phyloP scores from a whole-genome alignment of 2,329 filamentous ascomycete genomes.

The Fusarium longipes region DNA sequence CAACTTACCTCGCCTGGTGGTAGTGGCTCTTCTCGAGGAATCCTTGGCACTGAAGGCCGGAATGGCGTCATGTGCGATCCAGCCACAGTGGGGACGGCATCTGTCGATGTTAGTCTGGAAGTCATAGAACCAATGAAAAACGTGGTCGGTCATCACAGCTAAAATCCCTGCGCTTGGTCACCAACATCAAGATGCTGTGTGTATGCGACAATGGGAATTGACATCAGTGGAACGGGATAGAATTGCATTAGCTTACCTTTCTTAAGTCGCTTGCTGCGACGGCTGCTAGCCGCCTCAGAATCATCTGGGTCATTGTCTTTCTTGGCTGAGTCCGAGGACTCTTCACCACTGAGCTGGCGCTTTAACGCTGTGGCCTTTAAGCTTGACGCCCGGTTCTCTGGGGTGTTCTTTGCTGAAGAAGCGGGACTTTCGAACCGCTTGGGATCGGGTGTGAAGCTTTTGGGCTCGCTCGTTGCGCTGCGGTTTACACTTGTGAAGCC shows the following conservation, averaged over 20 bases:
- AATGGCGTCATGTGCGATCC: constrained; percentile 97
- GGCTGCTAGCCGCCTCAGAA: constrained; percentile 69
- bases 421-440: constrained; percentile 72
- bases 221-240: constrained; percentile 3
- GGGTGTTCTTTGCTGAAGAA: constrained; percentile 71
- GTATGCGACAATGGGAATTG: constrained; percentile 29
- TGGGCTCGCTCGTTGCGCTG: constrained; percentile 57
- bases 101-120: constrained; percentile 48
- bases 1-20: constrained; percentile 56
- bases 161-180: constrained; percentile 44
- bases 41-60: constrained; percentile 79
- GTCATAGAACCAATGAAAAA: constrained; percentile 36
- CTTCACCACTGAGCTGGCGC: constrained; percentile 76
- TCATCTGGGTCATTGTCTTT: constrained; percentile 68
- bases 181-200: constrained; percentile 37
- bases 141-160: constrained; percentile 33
- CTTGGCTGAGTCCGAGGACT: constrained; percentile 58
- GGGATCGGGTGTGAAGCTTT: constrained; percentile 70
- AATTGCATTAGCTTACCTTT: constrained; percentile 59
- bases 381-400: constrained; percentile 69
- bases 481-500: constrained; percentile 76
- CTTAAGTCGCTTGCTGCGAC: constrained; percentile 92
- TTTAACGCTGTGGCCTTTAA: constrained; percentile 74
- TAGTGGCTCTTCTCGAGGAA: constrained; percentile 65
- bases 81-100: constrained; percentile 83